These are phyloP conservation scores for Phytophthora litchii DNA, from an alignment of 352 stramenopile genomes.

Conservation along the genomic window DNA sequence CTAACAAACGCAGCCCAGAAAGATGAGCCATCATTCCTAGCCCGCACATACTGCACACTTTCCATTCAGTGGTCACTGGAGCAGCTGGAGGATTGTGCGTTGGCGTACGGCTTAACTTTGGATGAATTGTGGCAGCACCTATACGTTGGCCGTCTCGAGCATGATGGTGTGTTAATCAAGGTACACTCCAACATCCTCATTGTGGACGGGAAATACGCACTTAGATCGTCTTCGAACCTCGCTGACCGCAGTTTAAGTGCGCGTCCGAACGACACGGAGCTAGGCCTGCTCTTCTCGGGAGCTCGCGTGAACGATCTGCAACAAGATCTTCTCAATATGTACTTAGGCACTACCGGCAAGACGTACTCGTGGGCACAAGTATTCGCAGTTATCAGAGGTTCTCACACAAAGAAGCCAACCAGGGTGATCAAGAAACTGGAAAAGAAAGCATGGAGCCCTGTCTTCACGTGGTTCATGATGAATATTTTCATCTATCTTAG, in stretches of 20 bases:
- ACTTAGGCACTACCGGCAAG: conserved; percentile 44
- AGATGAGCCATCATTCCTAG: conserved; percentile 76
- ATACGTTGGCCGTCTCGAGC: conserved; percentile 54
- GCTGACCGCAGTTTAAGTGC: conserved; percentile 77
- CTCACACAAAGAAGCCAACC: conserved; percentile 8
- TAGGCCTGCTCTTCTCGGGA: conserved; percentile 64
- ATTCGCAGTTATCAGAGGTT: conserved; percentile 14
- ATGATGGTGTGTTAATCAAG: conserved; percentile 62
- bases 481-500: conserved; percentile 80
- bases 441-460: conserved; percentile 64
- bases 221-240: conserved; percentile 79
- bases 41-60: conserved; percentile 77
- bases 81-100: conserved; percentile 60
- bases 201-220: conserved; percentile 66
- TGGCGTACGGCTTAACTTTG: conserved; percentile 46
- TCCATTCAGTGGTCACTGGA: conserved; percentile 83
- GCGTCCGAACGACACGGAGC: conserved; percentile 71
- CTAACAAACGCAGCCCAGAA: conserved; percentile 81
- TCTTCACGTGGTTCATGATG: conserved; percentile 85
- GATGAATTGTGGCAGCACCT: conserved; percentile 52
- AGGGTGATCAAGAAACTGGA: conserved; percentile 61
- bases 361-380: conserved; percentile 38
- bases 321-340: conserved; percentile 75
- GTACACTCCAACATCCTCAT: conserved; percentile 87
- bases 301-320: conserved; percentile 51